Evolutionary conservation across 352 stramenopile species (phyloP), one percentile per base, ranked within the genome.

Genomic region (Globisporangium yorkense): DNA sequence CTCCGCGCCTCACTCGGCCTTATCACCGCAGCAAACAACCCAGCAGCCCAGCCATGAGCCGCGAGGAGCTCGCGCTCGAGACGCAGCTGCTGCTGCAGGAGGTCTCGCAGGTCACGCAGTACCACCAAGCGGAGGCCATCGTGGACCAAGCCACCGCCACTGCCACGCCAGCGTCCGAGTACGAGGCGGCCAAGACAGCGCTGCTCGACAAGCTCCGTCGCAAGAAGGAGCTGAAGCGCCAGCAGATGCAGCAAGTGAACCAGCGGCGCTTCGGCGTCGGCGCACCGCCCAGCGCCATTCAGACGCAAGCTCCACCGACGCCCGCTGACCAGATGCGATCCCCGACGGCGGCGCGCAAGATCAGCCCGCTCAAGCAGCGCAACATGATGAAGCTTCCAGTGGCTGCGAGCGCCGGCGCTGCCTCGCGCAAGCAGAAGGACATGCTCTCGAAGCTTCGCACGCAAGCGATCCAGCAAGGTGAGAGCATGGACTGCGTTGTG

Each of bases 21-120:
- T 10, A 44, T 18, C 7, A 13, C 4, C 39, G 15, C 39, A 18
- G 13, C 13, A 12, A 45, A 4, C 13, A 24, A 35, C 39, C 12
- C 16, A 45, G 24, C 24, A 27, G 24, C 1, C 24, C 15, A 50
- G 15, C 66, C 31, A 13, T 74, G 66, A 80, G 68, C 57, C 54
- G 61, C 51, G 75, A 85, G 58, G 71, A 84, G 66, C 39, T 92
- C 57, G 82, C 82, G 56, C 71, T 92, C 41, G 65, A 92, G 72
- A 89, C 82, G 63, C 79, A 92, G 67, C 65, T 89, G 8, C 66
- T 92, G 73, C 70, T 92, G 70, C 79, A 92, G 63, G 74, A 89
- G 67, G 78, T 75, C 50, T 77, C 80, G 59, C 79, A 88, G 54
- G 67, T 77, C 39, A 77, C 67, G 55, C 70, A 75, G 43, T 65